These are phyloP conservation scores for Solanum chiquidenum DNA, from an alignment of 257 asterid species.

Conservation along the genomic window DNA sequence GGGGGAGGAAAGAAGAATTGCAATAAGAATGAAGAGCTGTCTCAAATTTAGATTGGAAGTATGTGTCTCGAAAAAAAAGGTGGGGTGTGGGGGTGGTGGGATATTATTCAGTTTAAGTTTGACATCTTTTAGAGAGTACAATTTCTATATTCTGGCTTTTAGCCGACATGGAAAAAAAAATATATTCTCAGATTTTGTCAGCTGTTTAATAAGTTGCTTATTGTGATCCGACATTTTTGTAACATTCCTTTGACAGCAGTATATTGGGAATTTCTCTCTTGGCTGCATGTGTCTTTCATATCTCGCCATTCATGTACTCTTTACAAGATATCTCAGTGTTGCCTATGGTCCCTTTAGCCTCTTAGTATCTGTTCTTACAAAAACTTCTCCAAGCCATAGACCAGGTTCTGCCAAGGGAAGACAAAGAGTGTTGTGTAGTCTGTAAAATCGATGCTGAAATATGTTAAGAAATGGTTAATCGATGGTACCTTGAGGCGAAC, in stretches of 20 bases:
- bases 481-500: conserved; percentile 70
- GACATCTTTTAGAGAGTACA: not conserved
- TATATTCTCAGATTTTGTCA: not conserved
- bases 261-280: not conserved
- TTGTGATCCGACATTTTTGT: not conserved
- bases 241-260: not conserved
- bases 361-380: conserved; percentile 1
- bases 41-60: not conserved
- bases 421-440: not conserved
- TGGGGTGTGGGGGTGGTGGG: not conserved
- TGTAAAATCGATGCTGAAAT: not conserved
- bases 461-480: not conserved
- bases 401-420: conserved; percentile 31
- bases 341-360: not conserved
- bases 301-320: not conserved
- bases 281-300: not conserved
- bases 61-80: not conserved
- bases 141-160: not conserved
- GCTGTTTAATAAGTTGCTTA: not conserved
- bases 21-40: not conserved
- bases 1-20: not conserved
- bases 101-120: not conserved
- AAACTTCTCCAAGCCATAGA: conserved; percentile 53
- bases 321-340: not conserved
- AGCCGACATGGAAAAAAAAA: not conserved